phyloP scores from a whole-genome alignment of 176 grass and related monocot genomes.

The Zea mays region Zm-B73-REFERENCE-NAM-5.0 NC_050105.1:85112001-85112500 shows the following conservation, averaged over 20 bases:
- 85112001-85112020: slow-evolving; percentile 4
- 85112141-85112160: too few species aligned
- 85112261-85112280: background rate
- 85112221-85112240: background rate
- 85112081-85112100: background rate
- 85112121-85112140: background rate
- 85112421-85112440: background rate
- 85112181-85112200: background rate
- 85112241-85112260: background rate
- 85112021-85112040: background rate
- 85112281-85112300: too few species aligned
- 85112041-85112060: background rate
- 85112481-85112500: slow-evolving; percentile 11
- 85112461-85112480: background rate
- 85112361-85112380: background rate
- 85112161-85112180: background rate
- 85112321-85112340: too few species aligned
- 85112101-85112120: background rate
- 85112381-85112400: background rate
- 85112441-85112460: background rate
- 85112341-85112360: too few species aligned
- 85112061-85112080: background rate
- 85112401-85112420: background rate
- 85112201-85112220: background rate
- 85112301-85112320: background rate